Percentiles rank a stretch among this genome's conserved stretches.
Conservation (phyloP, 2,329 filamentous ascomycete genomes). For the Colletotrichum sansevieriae region DNA sequence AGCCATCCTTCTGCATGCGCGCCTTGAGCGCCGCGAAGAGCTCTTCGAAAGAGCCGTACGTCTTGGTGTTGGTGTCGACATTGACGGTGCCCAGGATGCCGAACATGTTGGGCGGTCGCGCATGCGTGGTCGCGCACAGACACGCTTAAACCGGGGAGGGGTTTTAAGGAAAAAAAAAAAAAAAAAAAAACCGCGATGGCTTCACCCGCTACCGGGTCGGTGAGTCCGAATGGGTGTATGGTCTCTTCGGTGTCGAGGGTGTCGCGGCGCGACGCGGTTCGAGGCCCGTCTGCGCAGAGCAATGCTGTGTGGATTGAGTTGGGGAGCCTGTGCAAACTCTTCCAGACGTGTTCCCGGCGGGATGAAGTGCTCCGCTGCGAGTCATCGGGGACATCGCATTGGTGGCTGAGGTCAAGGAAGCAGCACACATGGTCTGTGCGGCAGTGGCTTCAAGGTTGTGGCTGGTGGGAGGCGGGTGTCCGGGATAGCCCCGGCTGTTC, state of each 20-base stretch:
- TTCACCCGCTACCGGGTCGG: slow-evolving; percentile 23
- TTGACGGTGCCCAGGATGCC: slow-evolving; percentile 57
- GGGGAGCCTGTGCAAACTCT: slow-evolving; percentile 43
- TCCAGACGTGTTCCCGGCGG: slow-evolving; percentile 27
- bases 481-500: slow-evolving; percentile 26
- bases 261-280: slow-evolving; percentile 44
- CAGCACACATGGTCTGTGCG: slow-evolving; percentile 9
- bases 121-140: background rate
- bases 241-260: slow-evolving; percentile 30
- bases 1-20: slow-evolving; percentile 59
- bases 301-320: slow-evolving; percentile 43
- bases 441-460: slow-evolving; percentile 11
- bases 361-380: slow-evolving; percentile 37
- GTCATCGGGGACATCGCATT: slow-evolving; percentile 21
- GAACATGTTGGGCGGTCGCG: slow-evolving; percentile 53
- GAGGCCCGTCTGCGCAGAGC: slow-evolving; percentile 18
- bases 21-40: slow-evolving; percentile 56
- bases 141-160: background rate
- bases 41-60: slow-evolving; percentile 57
- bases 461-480: background rate
- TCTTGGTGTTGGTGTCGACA: slow-evolving; percentile 48
- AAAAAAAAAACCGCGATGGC: slow-evolving; percentile 15
- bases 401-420: slow-evolving; percentile 20
- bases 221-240: slow-evolving; percentile 37
- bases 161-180: background rate